Percentiles rank a stretch among this genome's conserved stretches.
Conservation (phyloP, 140 eudicot genomes). For the Erigeron philadelphicus region DNA sequence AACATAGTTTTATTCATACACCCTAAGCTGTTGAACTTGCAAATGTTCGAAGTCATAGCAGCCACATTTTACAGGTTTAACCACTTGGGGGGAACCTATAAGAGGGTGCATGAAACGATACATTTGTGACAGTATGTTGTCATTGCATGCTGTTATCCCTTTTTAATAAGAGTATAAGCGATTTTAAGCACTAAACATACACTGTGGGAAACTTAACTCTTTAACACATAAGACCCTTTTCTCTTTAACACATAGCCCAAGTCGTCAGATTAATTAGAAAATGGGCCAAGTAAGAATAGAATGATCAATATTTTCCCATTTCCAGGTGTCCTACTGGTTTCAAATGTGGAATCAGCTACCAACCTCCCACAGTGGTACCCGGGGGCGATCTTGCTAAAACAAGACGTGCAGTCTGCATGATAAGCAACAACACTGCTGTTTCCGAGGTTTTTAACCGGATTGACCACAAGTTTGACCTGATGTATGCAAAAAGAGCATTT, state of each 20-base stretch:
- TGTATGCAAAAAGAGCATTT: conserved; percentile 71
- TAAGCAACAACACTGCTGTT: conserved; percentile 80
- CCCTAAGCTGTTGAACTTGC: no score
- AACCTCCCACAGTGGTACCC: conserved; percentile 70
- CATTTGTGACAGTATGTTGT: no score
- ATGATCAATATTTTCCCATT: conserved; percentile 26
- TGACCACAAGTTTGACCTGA: conserved; percentile 70
- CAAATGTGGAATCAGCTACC: conserved; percentile 76
- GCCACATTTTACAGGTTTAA: no score
- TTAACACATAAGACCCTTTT: no score
- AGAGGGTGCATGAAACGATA: no score
- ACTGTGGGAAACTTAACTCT: no score
- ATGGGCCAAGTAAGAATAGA: background rate
- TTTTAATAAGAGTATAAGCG: no score
- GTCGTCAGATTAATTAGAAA: background rate
- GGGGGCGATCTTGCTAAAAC: conserved; percentile 79
- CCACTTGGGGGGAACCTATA: no score
- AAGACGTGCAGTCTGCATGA: conserved; percentile 83
- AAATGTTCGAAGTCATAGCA: no score
- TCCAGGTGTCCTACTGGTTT: conserved; percentile 82
- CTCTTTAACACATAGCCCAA: background rate
- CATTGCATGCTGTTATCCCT: no score
- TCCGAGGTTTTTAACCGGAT: conserved; percentile 65
- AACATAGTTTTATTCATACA: no score
- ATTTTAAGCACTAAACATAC: no score